Evolutionary conservation across 768 basidiomycete species (phyloP), one percentile per base, ranked within the genome.

Genomic region (Lentinula aciculospora): DNA sequence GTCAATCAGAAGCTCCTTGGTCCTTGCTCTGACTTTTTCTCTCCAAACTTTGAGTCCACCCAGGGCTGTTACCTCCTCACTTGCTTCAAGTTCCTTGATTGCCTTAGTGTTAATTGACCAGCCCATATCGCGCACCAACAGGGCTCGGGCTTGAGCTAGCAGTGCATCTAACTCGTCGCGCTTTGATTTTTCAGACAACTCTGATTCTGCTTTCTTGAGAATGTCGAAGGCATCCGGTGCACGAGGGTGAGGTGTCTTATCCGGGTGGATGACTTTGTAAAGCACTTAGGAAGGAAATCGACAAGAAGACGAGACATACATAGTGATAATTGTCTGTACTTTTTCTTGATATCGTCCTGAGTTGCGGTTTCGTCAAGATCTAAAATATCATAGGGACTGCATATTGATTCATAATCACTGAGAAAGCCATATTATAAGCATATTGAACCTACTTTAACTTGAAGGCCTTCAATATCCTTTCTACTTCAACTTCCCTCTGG

Each of bases 171-270:
- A 76, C 61, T 91, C 88, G 59, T 86, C 87, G 44, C 94, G 86
- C 65, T 89, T 87, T 47, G 81, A 77, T 65, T 89, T 79, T 61
- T 94, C 89, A 19, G 82, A 83, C 3, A 96, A 76, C 63, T 95
- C 92, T 29, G 83, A 83, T 70, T 93, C 91, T 4, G 94, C 93
- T 84, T 97, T 96, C 77, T 97, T 97, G 47, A 97, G 79, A 32
- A 93, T 67, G 70, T 96, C 94, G 68, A 97, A 97, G 1, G 94
- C 94, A 72, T 97, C 92, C 65, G 92, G 88, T 51, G 92, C 91
- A 65, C 85, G 83, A 28, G 82, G 78, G 73, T 97, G 92, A 68
- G 90, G 76, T 65, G 89, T 89, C 80, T 98, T 99, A 78, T 99
- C 97, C 61, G 97, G 97, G 79, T 99, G 97, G 67, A 99, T 98